Conservation (phyloP, 495 filamentous ascomycete genomes). For the Tuber calosporum region DNA sequence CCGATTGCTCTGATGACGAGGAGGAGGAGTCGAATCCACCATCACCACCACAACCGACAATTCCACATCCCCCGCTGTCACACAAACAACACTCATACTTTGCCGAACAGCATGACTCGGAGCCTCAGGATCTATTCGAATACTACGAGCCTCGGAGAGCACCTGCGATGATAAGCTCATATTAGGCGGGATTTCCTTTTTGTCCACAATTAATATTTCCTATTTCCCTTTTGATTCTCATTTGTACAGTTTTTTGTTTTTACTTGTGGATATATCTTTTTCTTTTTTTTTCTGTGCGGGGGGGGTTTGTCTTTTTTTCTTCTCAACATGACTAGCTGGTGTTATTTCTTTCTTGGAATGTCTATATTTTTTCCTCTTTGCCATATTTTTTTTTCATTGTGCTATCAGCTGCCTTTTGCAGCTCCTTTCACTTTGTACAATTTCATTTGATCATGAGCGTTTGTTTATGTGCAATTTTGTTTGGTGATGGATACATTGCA, state of each 20-base stretch:
- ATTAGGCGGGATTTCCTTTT: conserved; percentile 15
- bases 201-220: conserved; percentile 18
- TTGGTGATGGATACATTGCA: not conserved
- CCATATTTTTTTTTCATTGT: not conserved
- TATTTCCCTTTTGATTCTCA: conserved; percentile 21
- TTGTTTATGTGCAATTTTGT: not conserved
- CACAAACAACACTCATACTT: conserved; percentile 52
- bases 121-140: conserved; percentile 34
- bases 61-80: conserved; percentile 59
- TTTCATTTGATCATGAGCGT: not conserved
- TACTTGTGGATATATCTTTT: conserved; percentile 20
- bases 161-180: conserved; percentile 33
- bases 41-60: conserved; percentile 63
- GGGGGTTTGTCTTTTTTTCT: not conserved
- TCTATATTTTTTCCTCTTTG: not conserved
- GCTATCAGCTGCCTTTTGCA: not conserved
- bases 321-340: not conserved
- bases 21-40: conserved; percentile 72
- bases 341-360: conserved; percentile 14
- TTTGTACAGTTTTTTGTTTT: conserved; percentile 30
- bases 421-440: not conserved
- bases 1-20: conserved; percentile 59
- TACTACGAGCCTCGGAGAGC: conserved; percentile 33
- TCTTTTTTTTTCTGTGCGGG: conserved; percentile 31
- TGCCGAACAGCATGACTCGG: conserved; percentile 20